These are phyloP conservation scores for Aspergillus hortae DNA, from an alignment of 2,329 filamentous ascomycete genomes.

Conservation along the genomic window DNA sequence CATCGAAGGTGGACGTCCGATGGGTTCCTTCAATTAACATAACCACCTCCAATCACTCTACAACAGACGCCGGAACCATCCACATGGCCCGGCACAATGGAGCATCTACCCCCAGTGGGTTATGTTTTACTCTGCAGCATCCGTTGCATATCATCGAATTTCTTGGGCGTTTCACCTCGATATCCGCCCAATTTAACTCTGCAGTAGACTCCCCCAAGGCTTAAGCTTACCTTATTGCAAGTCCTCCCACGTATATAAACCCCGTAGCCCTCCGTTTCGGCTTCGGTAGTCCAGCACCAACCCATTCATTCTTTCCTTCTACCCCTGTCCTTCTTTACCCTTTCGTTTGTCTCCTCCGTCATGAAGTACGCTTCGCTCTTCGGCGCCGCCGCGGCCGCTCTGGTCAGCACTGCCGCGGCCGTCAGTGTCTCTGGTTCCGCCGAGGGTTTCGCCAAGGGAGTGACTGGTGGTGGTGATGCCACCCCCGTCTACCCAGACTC, in stretches of 20 bases:
- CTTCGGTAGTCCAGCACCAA: background rate
- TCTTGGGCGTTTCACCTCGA: constrained; percentile 4
- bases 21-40: background rate
- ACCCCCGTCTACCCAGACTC: constrained; percentile 52
- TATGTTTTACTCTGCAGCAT: constrained; percentile 4
- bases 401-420: constrained; percentile 14
- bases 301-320: background rate
- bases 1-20: background rate
- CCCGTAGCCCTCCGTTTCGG: background rate
- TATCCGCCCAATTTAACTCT: background rate
- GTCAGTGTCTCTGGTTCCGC: constrained; percentile 29
- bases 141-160: background rate
- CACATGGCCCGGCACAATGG: background rate
- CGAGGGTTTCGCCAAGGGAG: constrained; percentile 51
- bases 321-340: constrained; percentile 3
- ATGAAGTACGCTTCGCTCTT: constrained; percentile 18
- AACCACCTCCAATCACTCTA: background rate
- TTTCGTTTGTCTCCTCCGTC: constrained; percentile 9
- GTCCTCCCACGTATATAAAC: background rate
- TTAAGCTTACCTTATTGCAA: background rate
- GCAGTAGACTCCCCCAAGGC: background rate
- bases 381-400: constrained; percentile 13
- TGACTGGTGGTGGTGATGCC: constrained; percentile 59
- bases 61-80: constrained; percentile 1
- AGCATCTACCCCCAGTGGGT: background rate